Evolutionary conservation across 2,329 filamentous ascomycete species (phyloP), one percentile per base, ranked within the genome.

Genomic region (Zasmidium angulare): DNA sequence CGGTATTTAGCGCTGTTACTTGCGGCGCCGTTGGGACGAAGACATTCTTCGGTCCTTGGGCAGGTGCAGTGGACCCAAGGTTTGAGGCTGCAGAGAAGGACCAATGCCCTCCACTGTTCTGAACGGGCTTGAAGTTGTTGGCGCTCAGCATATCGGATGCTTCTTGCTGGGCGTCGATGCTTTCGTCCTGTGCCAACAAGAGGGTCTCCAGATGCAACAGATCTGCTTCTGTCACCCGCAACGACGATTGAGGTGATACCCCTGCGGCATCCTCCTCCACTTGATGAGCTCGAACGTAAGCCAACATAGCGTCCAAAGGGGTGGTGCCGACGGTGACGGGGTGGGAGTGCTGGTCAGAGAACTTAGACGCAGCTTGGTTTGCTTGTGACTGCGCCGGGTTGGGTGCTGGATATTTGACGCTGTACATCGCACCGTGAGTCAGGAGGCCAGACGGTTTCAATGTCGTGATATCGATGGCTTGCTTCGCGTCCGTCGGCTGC

Each of bases 301-400:
- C 26, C 19, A 55, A 22, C 12, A 55, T 23, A 12, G n/a, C 31
- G 43, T 61, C 59, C 20, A 59, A 21, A 1, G 59, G 52, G 6
- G 55, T 61, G 4, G 59, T 56, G 20, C 59, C 59, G 14, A 61
- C 51, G 2, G 59, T 43, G 23, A 61, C 51, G 2, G 59, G 59
- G 22, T 55, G 36, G 29, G 29, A 36, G 29, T 36, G 7, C 14
- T 36, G 7, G 29, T 36, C 14, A 14, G 29, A 36, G 7, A 36
- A 14, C 19, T 46, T 31, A 9, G 9, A 49, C 14, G 43, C 22
- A 10, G 26, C 46, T 4, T n/a, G n/a, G n/a, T 21, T 19, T 10
- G n/a, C 40, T n/a, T 24, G 51, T 7, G 43, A 43, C 2, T 26
- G n/a, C 12, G 23, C 47, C 19, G 14, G 29, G 14, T 36, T 36